These are phyloP conservation scores for Exserohilum turcica DNA, from an alignment of 2,329 filamentous ascomycete genomes.

Conservation along the genomic window DNA sequence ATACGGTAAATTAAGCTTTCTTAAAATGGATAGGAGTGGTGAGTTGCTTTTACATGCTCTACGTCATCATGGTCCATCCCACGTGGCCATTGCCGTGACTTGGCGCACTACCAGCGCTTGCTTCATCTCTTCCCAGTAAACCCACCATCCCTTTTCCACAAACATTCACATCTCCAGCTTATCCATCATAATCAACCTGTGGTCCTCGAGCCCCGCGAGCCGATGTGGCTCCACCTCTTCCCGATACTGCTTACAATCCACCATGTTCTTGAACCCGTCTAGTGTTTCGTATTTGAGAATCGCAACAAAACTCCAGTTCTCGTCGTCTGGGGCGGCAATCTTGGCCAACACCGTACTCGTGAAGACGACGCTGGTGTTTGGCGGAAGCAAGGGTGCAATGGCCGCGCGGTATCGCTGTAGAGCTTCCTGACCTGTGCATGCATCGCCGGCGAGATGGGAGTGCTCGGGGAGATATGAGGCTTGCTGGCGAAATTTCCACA, in stretches of 20 bases:
- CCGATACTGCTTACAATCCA: not conserved
- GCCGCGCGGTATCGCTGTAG: constrained; percentile 13
- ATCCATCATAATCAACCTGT: not conserved
- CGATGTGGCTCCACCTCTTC: not conserved
- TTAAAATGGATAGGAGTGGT: too few species aligned
- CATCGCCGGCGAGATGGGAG: not conserved
- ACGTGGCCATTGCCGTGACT: too few species aligned
- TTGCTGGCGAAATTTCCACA: constrained; percentile 10
- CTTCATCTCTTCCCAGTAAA: not conserved
- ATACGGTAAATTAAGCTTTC: too few species aligned
- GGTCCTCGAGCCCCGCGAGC: not conserved
- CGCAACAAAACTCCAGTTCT: not conserved
- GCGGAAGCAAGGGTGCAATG: constrained; percentile 12
- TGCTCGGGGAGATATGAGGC: constrained; percentile 12
- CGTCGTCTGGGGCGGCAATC: not conserved
- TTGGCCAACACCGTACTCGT: not conserved
- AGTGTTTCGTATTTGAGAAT: not conserved
- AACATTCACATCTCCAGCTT: not conserved
- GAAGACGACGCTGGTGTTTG: constrained; percentile 6
- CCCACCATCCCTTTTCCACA: not conserved
- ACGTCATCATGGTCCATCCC: too few species aligned
- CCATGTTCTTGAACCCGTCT: not conserved
- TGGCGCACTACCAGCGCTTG: not conserved
- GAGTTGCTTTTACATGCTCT: too few species aligned
- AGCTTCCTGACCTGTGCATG: constrained; percentile 23